Conservation (phyloP, 257 asterid species). For the Phtheirospermum japonicum region DNA sequence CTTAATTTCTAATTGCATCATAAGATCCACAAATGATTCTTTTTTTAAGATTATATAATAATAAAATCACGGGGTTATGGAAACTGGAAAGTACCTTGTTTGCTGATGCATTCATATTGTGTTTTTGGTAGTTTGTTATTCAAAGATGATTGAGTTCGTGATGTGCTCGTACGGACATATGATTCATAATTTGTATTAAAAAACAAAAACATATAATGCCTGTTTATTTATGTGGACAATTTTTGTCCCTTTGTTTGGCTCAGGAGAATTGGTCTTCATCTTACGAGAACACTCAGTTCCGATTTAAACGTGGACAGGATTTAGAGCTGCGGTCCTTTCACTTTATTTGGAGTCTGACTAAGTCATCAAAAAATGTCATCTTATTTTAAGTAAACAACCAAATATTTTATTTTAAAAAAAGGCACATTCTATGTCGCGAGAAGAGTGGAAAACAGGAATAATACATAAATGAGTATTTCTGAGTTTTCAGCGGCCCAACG, state of each 20-base stretch:
- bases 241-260: slow-evolving; percentile 19
- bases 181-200: too few relatives aligned
- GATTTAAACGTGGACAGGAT: slow-evolving; percentile 19
- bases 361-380: slow-evolving; percentile 2
- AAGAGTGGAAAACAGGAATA: too few relatives aligned
- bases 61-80: background rate
- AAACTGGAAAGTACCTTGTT: slow-evolving; percentile 36
- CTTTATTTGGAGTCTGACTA: background rate
- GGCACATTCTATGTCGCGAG: too few relatives aligned
- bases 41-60: too few relatives aligned
- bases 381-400: too few relatives aligned
- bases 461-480: too few relatives aligned
- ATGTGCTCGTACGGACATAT: too few relatives aligned
- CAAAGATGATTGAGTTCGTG: background rate
- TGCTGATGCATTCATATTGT: slow-evolving; percentile 39
- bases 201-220: too few relatives aligned
- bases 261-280: slow-evolving; percentile 27
- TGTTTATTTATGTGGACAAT: slow-evolving; percentile 6
- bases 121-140: slow-evolving; percentile 7
- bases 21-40: background rate
- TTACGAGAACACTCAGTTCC: too few relatives aligned
- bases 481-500: too few relatives aligned
- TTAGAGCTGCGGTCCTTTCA: background rate
- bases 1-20: background rate
- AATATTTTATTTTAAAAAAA: too few relatives aligned